Evolutionary conservation across 2,329 filamentous ascomycete genomes (phyloP), one percentile per base, ranked within the genome.

Genomic region (Fusarium brevicatenulatum): DNA sequence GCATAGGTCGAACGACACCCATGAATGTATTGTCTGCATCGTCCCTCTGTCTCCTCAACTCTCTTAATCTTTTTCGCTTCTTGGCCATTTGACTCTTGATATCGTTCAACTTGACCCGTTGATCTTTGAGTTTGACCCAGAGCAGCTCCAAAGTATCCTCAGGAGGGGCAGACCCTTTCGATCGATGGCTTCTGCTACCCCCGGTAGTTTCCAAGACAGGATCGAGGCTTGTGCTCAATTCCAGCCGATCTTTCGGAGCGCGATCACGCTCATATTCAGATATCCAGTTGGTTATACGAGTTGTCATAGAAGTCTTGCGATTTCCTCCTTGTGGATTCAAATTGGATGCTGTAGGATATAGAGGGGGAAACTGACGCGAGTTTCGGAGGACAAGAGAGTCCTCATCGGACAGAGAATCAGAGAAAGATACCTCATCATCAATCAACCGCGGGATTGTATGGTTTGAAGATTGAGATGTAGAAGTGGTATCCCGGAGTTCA

Each of bases 1-100:
- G 74, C 30, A 84, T 76, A 1, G 81, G 82, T 8, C 83, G 79
- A 25, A 84, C 69, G 21, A 81, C 70, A 34, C 78, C 78, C 82
- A 85, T 84, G 50, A 85, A 83, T 2, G 77, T 77, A 68, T 84
- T 84, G 54, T 85, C 83, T 10, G 81, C 78, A 32, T 80, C 76
- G 43, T 83, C 80, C 57, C 79, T 82, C 30, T 68, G 72, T 23
- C 71, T 78, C 3, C 83, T 80, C 23, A 82, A 61, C 9, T 78
- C 67, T 44, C 77, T 76, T 42, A 84, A 56, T 40, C 78, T 72
- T 39, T 76, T 79, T 37, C 83, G 78, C 54, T 76, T 79, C 21
- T 62, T 60, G 7, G 79, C 73, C 80, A 84, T 84, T 19, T 78
- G 66, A 6, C 55, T 56, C 55, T 79, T 81, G 30, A 80, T 78